phyloP scores from a whole-genome alignment of 441 rosid species.

The Gossypium gossypioides region DNA sequence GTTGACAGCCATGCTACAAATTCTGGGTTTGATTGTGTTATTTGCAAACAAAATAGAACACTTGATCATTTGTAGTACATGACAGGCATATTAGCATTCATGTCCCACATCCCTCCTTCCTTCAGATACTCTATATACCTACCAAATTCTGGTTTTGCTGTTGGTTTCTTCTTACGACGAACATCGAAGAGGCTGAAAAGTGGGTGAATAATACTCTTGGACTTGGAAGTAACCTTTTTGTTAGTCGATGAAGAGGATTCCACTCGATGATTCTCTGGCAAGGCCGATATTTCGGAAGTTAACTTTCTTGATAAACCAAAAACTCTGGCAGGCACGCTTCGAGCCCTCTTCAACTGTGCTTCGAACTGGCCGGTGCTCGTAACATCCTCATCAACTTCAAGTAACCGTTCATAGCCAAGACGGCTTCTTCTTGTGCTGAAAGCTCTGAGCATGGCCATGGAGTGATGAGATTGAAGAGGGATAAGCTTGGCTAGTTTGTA shows the following conservation, averaged over 20 bases:
- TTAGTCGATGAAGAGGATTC: conserved; percentile 9
- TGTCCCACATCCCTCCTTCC: conserved; percentile 46
- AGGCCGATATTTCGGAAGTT: not conserved
- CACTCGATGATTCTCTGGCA: conserved; percentile 16
- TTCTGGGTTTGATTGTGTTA: too few species aligned
- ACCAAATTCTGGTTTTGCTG: conserved; percentile 52
- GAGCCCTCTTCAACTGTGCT: conserved; percentile 26
- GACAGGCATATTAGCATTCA: conserved; percentile 5
- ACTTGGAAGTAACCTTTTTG: conserved; percentile 19
- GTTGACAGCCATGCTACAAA: too few species aligned
- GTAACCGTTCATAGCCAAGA: conserved; percentile 38
- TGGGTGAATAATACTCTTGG: conserved; percentile 37
- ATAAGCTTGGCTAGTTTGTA: not conserved
- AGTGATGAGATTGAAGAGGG: not conserved
- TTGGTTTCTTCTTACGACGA: conserved; percentile 50
- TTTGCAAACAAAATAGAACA: too few species aligned
- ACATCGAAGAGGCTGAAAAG: conserved; percentile 42
- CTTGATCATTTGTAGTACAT: conserved; percentile 2
- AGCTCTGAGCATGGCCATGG: conserved; percentile 59
- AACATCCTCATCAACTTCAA: conserved; percentile 6
- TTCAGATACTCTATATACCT: conserved; percentile 64
- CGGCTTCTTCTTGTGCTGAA: conserved; percentile 46
- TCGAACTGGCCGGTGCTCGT: not conserved
- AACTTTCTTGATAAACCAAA: conserved; percentile 25
- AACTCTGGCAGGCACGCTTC: conserved; percentile 32